Percentiles rank a stretch among this genome's conserved stretches.
These are phyloP conservation scores for Zygotorulaspora danielsina DNA, from an alignment of 805 yeast genomes.

Conservation along the genomic window DNA sequence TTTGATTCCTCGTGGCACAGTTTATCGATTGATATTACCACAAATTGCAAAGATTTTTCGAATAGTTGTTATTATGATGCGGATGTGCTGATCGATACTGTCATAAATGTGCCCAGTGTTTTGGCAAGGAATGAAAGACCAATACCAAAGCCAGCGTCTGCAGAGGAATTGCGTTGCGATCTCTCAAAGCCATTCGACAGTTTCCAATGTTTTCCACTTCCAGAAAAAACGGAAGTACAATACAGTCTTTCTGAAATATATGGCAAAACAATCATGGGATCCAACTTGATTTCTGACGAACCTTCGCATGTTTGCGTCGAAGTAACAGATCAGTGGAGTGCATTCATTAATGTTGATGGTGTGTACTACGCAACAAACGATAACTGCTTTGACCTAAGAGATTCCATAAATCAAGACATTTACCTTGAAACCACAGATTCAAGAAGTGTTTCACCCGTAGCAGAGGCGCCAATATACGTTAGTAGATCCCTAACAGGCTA, in stretches of 20 bases:
- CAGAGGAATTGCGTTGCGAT: slow-evolving; percentile 73
- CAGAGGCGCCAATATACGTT: slow-evolving; percentile 60
- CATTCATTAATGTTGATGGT: slow-evolving; percentile 33
- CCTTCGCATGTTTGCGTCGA: slow-evolving; percentile 41
- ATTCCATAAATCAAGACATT: slow-evolving; percentile 30
- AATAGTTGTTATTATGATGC: slow-evolving; percentile 47
- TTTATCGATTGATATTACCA: slow-evolving; percentile 76
- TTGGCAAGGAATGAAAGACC: slow-evolving; percentile 60
- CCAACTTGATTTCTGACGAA: slow-evolving; percentile 50
- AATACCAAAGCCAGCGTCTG: slow-evolving; percentile 75
- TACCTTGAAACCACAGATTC: slow-evolving; percentile 43
- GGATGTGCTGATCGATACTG: slow-evolving; percentile 65
- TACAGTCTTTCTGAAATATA: slow-evolving; percentile 64
- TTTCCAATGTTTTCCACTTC: slow-evolving; percentile 76
- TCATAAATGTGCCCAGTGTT: slow-evolving; percentile 64
- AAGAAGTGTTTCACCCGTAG: slow-evolving; percentile 37
- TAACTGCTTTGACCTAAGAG: slow-evolving; percentile 38
- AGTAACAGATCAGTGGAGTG: slow-evolving; percentile 46
- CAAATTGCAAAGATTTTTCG: slow-evolving; percentile 43
- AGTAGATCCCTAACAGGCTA: slow-evolving; percentile 88
- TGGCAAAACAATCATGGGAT: slow-evolving; percentile 63
- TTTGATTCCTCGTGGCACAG: slow-evolving; percentile 94
- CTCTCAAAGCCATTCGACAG: slow-evolving; percentile 50
- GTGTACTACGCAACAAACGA: slow-evolving; percentile 32
- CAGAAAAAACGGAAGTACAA: slow-evolving; percentile 42